phyloP scores from a whole-genome alignment of 2,329 filamentous ascomycete species.

The Immersiporthe knoxdaviesiana region DNA sequence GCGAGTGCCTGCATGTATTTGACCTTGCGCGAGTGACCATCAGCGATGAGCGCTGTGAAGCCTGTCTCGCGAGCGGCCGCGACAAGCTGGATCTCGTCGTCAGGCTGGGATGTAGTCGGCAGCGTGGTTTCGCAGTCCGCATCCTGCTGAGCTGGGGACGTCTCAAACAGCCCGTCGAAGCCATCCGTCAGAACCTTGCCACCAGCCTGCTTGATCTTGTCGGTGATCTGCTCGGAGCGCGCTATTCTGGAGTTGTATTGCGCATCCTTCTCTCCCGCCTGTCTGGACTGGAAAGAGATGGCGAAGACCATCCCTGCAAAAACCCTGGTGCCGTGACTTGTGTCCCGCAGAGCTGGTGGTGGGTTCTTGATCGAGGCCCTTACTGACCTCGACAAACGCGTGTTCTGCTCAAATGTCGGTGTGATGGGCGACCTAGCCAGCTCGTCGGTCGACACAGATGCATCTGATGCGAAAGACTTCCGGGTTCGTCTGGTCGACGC shows the following conservation, averaged over 20 bases:
- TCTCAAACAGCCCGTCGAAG: slow-evolving; percentile 80
- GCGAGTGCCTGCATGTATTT: slow-evolving; percentile 97
- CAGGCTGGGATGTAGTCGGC: slow-evolving; percentile 33
- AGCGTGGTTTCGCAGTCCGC: slow-evolving; percentile 32
- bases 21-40: slow-evolving; percentile 80
- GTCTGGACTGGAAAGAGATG: slow-evolving; percentile 67
- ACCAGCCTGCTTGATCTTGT: slow-evolving; percentile 69
- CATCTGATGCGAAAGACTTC: slow-evolving; percentile 31
- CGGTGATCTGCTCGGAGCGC: slow-evolving; percentile 54
- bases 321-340: slow-evolving; percentile 41
- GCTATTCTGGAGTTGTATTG: slow-evolving; percentile 46
- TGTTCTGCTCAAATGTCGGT: slow-evolving; percentile 44
- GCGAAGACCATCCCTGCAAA: slow-evolving; percentile 89
- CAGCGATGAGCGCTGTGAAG: slow-evolving; percentile 85
- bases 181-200: slow-evolving; percentile 73
- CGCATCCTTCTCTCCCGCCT: slow-evolving; percentile 56
- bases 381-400: slow-evolving; percentile 35
- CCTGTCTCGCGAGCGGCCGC: slow-evolving; percentile 58
- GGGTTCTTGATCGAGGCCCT: slow-evolving; percentile 28
- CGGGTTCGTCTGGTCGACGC: slow-evolving; percentile 35
- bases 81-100: slow-evolving; percentile 56
- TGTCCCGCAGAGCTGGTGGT: slow-evolving; percentile 18
- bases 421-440: slow-evolving; percentile 46
- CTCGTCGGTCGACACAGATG: slow-evolving; percentile 54
- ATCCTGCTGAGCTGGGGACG: slow-evolving; percentile 41